Conservation (phyloP, 345 rosid species). For the Fremontodendron californicum region DNA sequence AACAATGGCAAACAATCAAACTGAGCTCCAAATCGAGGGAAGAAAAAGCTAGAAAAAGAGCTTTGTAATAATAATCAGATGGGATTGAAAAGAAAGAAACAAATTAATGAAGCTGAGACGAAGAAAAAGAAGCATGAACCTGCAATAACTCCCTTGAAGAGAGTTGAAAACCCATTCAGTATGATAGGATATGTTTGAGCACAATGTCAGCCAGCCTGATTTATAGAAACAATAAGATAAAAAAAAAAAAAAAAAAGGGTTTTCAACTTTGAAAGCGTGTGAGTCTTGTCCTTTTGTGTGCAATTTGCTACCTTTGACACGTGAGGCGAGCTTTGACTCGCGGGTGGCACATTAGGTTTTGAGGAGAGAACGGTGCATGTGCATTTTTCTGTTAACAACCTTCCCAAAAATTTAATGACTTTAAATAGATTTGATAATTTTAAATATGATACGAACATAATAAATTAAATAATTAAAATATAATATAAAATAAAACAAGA, state of each 20-base stretch:
- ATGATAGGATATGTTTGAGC: not conserved
- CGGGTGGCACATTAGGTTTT: constrained; percentile 19
- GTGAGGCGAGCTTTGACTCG: constrained; percentile 22
- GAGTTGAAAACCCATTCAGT: not conserved
- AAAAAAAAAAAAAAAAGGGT: not conserved
- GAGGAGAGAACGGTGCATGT: constrained; percentile 12
- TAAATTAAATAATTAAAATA: no score
- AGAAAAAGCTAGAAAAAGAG: not conserved
- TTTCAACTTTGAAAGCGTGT: not conserved
- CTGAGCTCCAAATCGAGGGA: not conserved
- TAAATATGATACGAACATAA: no score
- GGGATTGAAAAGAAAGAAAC: not conserved
- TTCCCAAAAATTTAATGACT: no score
- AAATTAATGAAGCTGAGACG: not conserved
- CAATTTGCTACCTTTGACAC: not conserved
- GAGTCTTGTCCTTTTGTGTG: not conserved
- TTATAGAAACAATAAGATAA: not conserved
- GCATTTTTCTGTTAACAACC: constrained; percentile 19
- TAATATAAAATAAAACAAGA: no score
- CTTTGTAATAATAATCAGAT: not conserved
- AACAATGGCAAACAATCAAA: not conserved
- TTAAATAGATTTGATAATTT: no score
- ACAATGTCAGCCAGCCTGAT: not conserved
- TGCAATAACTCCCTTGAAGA: not conserved
- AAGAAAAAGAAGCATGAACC: not conserved